phyloP scores from a whole-genome alignment of 225 moss, liverwort and hornwort genomes.

The Pseudisothecium myosuroides region DNA sequence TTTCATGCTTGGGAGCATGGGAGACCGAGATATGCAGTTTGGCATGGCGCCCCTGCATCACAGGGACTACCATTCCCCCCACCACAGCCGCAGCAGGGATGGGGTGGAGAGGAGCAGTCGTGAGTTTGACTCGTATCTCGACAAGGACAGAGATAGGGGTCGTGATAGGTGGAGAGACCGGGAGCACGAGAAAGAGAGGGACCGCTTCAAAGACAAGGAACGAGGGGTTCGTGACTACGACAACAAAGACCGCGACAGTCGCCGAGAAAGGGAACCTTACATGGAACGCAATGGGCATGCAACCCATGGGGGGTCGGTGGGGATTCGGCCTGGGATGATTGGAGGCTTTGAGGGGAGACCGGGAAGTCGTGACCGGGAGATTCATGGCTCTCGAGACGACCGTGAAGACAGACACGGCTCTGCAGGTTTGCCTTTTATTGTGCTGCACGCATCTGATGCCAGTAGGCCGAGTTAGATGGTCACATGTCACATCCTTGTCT shows the following conservation, averaged over 20 bases:
- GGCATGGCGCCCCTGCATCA: constrained; percentile 34
- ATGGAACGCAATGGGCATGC: constrained; percentile 77
- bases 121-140: constrained; percentile 72
- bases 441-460: constrained; percentile 47
- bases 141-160: constrained; percentile 79
- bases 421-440: constrained; percentile 95
- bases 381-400: constrained; percentile 66
- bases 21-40: constrained; percentile 50
- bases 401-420: constrained; percentile 99
- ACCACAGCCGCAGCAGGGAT: constrained; percentile 48
- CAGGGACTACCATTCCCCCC: constrained; percentile 41
- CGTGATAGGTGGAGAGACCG: constrained; percentile 80
- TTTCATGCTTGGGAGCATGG: constrained; percentile 26
- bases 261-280: constrained; percentile 69
- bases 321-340: constrained; percentile 71
- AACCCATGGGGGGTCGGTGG: constrained; percentile 47
- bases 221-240: constrained; percentile 50
- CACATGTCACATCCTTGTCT: constrained; percentile 8
- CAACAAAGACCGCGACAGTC: constrained; percentile 52
- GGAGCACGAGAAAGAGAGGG: constrained; percentile 69
- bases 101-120: constrained; percentile 48
- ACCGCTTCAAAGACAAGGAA: constrained; percentile 65
- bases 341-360: constrained; percentile 61
- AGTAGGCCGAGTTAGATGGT: constrained; percentile 29
- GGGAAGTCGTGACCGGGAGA: constrained; percentile 65